Conservation (phyloP, 2,329 filamentous ascomycete species). For the Dothideomycetes sp. region DNA sequence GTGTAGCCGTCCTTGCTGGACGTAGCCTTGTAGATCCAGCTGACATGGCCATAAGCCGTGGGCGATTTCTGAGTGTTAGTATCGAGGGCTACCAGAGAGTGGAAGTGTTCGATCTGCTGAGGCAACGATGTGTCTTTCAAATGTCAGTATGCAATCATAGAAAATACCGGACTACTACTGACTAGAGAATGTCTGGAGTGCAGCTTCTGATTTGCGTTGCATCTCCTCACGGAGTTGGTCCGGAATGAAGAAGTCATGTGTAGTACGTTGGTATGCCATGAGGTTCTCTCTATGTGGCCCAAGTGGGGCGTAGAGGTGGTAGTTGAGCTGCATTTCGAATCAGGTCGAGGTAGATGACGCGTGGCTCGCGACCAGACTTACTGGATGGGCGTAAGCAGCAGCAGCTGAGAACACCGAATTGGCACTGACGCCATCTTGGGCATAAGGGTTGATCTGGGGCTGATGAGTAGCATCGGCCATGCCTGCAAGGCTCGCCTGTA, state of each 20-base stretch:
- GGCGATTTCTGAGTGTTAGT: conserved; percentile 69
- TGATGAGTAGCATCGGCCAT: conserved; percentile 24
- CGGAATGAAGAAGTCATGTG: conserved; percentile 85
- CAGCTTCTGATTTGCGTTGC: conserved; percentile 78
- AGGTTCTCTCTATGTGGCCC: conserved; percentile 76
- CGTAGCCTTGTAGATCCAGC: conserved; percentile 91
- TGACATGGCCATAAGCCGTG: conserved; percentile 74
- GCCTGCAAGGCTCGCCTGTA: conserved; percentile 20
- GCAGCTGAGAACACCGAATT: conserved; percentile 57
- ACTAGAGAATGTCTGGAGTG: conserved; percentile 76
- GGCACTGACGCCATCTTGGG: conserved; percentile 57
- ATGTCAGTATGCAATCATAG: conserved; percentile 29
- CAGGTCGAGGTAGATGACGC: not conserved
- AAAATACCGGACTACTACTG: conserved; percentile 23
- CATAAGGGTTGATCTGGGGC: conserved; percentile 56
- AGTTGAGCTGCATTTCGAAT: conserved; percentile 49
- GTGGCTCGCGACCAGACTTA: conserved; percentile 6
- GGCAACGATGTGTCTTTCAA: conserved; percentile 55
- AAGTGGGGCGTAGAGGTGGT: conserved; percentile 85
- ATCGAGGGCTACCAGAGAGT: conserved; percentile 85
- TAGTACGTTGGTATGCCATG: conserved; percentile 72
- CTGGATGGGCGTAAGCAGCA: conserved; percentile 47
- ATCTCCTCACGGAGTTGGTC: conserved; percentile 81
- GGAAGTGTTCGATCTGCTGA: conserved; percentile 71
- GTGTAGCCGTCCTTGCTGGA: conserved; percentile 79